Evolutionary conservation across 331 rosid species (phyloP).

Genomic region (Arachis monticola): DNA sequence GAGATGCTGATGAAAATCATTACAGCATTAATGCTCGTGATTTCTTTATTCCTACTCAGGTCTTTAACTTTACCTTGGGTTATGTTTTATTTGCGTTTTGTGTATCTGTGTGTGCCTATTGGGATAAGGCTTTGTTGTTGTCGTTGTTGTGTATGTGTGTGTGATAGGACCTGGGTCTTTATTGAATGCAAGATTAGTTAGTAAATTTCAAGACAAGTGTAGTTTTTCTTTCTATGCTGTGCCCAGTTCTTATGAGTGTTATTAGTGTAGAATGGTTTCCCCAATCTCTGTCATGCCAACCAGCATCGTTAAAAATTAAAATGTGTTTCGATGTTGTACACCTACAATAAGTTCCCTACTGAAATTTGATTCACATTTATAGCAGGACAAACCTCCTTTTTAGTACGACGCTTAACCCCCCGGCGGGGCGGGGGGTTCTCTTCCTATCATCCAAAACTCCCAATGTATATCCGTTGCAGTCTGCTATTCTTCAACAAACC

Average conservation of each 20-base stretch:
- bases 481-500: background rate
- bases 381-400: no score
- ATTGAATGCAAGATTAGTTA: no score
- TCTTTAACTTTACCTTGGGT: conserved; percentile 37
- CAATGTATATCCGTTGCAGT: background rate
- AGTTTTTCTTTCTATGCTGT: no score
- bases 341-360: background rate
- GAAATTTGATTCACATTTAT: background rate
- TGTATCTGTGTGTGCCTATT: background rate
- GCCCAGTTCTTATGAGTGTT: background rate
- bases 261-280: background rate
- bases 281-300: conserved; percentile 7
- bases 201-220: no score
- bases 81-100: conserved; percentile 24
- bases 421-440: no score
- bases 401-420: no score
- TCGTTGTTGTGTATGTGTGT: no score
- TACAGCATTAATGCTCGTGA: conserved; percentile 83
- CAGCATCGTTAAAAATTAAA: background rate
- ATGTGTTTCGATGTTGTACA: background rate
- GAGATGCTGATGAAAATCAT: conserved; percentile 45
- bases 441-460: conserved; percentile 1
- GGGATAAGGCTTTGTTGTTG: no score
- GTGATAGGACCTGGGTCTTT: no score
- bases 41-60: conserved; percentile 88